Evolutionary conservation across 108 stramenopile species (phyloP).

Genomic region (Nannochloropsis gaditana): DNA sequence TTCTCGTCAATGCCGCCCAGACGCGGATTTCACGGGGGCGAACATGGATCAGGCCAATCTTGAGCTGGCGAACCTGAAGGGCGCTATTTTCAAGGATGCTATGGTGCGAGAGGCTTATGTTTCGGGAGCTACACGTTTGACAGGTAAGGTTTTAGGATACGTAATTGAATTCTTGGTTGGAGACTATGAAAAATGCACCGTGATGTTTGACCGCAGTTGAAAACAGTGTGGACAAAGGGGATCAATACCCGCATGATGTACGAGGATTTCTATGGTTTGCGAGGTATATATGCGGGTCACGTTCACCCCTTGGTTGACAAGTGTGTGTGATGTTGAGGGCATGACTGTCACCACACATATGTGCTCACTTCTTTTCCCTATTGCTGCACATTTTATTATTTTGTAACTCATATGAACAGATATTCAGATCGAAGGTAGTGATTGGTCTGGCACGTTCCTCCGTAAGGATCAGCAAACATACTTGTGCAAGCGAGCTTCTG

Average conservation of each 20-base stretch:
- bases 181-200: too few relatives aligned
- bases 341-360: too few relatives aligned
- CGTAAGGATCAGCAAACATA: constrained; percentile 83
- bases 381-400: not conserved
- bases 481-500: constrained; percentile 80
- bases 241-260: too few relatives aligned
- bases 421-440: constrained; percentile 67
- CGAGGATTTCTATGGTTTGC: too few relatives aligned
- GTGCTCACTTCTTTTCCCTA: too few relatives aligned
- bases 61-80: constrained; percentile 65
- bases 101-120: constrained; percentile 81
- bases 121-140: constrained; percentile 65
- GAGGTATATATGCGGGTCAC: too few relatives aligned
- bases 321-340: too few relatives aligned
- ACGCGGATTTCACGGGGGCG: constrained; percentile 54
- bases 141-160: not conserved
- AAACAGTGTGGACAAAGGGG: too few relatives aligned
- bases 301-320: too few relatives aligned
- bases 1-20: not conserved
- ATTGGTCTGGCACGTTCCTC: constrained; percentile 77
- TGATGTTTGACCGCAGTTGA: too few relatives aligned
- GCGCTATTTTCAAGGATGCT: constrained; percentile 61
- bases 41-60: constrained; percentile 62
- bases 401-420: constrained; percentile 61
- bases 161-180: too few relatives aligned